Percentiles rank a stretch among this genome's conserved stretches.
Evolutionary conservation across 2,329 filamentous ascomycete species (phyloP).

Genomic region (Botrytis elliptica): DNA sequence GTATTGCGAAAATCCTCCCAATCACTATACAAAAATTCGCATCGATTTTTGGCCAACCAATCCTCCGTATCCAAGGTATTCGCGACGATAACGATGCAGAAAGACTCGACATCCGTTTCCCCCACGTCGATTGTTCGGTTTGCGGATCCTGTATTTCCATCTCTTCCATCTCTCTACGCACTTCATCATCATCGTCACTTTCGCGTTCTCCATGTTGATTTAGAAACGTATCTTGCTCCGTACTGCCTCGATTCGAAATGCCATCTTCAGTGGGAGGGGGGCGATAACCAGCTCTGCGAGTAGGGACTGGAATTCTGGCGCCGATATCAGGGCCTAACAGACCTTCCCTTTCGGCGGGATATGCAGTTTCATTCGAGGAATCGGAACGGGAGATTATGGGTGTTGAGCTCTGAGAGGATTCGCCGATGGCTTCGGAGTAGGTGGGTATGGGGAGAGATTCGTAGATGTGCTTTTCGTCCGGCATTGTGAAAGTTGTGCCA

Average conservation of each 20-base stretch:
- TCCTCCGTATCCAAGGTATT: constrained; percentile 38
- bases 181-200: constrained; percentile 55
- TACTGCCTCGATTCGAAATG: constrained; percentile 41
- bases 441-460: constrained; percentile 71
- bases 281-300: constrained; percentile 62
- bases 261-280: constrained; percentile 81
- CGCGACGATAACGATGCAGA: constrained; percentile 35
- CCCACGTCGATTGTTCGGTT: constrained; percentile 41
- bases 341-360: constrained; percentile 74
- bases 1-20: constrained; percentile 70
- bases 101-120: constrained; percentile 41
- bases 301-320: constrained; percentile 41
- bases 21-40: constrained; percentile 57
- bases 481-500: constrained; percentile 32
- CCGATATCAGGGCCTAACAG: constrained; percentile 59
- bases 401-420: constrained; percentile 58
- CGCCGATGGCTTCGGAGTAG: constrained; percentile 77
- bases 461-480: constrained; percentile 57
- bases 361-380: constrained; percentile 56
- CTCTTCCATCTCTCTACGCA: constrained; percentile 83
- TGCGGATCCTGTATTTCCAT: constrained; percentile 77
- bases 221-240: constrained; percentile 46
- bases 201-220: constrained; percentile 49
- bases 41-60: constrained; percentile 36
- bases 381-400: constrained; percentile 56